Evolutionary conservation across 148 eudicot species (phyloP), one percentile per base, ranked within the genome.

Genomic region (Fagopyrum esculentum): DNA sequence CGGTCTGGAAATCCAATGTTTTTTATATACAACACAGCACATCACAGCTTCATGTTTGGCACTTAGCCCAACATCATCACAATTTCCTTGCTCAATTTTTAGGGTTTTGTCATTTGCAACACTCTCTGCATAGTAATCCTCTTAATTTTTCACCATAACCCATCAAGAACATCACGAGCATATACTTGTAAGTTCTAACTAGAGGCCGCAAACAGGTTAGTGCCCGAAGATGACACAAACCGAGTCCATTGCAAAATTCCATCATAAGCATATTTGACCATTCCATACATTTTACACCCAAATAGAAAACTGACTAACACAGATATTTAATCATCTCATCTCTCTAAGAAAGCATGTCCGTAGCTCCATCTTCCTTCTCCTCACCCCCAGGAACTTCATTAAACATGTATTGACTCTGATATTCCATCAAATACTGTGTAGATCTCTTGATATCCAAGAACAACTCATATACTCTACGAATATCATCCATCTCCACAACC

Each of bases 381-480:
- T 81, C 98, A 5, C 72, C 87, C 0, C 72, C 85, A 45, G 89
- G 86, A 19, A 83, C 87, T 48, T 92, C 97, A 52, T 83, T 95
- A 75, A 95, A 95, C 99, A 95, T 95, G 74, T 87, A 92, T 79
- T 90, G 92, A 63, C 85, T 87, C 80, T 92, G 97, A 81, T 89
- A 95, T 76, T 92, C 99, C 92, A 92, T 95, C 85, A 95, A 80
- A 81, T 95, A 90, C 78, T 95, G 97, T 2, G 97, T 95, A 17
- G 98, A 95, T 80, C 99, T 89, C 84, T 95, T 95, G 73, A 92
- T 97, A 80, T 95, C 97, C 82, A 87, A 80, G 84, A 94, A 94
- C 52, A 95, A 80, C 80, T 83, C 84, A 52, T 92, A 95, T 35
- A 95, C 97, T 77, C 97, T 74, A 76, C 93, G 92, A 0, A 95